Base-by-base conservation (phyloP, 352 stramenopile species). In the Pythium aquatile region DNA sequence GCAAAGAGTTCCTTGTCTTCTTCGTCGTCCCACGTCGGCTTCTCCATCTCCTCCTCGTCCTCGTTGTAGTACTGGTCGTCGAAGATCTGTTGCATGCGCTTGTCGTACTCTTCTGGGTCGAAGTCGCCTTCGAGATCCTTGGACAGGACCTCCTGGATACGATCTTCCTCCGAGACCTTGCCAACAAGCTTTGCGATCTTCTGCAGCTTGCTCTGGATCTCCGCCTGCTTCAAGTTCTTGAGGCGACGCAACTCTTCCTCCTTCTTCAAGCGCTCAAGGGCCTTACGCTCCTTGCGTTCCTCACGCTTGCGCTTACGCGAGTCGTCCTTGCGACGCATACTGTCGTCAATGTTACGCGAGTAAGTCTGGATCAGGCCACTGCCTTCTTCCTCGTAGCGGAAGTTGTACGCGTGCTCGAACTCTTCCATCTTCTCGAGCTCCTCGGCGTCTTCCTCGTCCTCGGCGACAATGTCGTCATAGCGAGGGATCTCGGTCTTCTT, bases 371-470 rank as follows among this genome's bases (percentile, higher is more conserved):
- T 96, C 30, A 93, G 55, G 6, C 83, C 83, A 32, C 84, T 90
- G 35, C 85, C 92, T 54, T 97, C 93, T 76, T 99, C 94, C 77
- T 99, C 98, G 70, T 99, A 99, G 20, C 98, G 93, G 73, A 99
- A 99, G 75, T 99, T 99, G 85, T 99, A 99, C 40, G 96, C 92
- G 64, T 97, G 90, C 75, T 99, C 98, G 77, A 99, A 99, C 28
- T 96, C 88, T 64, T 99, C 98, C 11, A 91, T 93, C 55, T 93
- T 89, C 47, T 99, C 95, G 17, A 99, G 69, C 59, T 90, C 91
- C 52, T 98, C 90, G 9, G 88, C 85, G 55, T 98, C 90, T 47
- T 96, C 88, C 13, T 94, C 84, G 39, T 97, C 87, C 40, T 97
- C 85, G 39, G 93, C 85, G 7, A 96, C 85, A 60, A 95, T 91